Evolutionary conservation across 1,284 basidiomycete species (phyloP).

Genomic region (Boletus mariae): DNA sequence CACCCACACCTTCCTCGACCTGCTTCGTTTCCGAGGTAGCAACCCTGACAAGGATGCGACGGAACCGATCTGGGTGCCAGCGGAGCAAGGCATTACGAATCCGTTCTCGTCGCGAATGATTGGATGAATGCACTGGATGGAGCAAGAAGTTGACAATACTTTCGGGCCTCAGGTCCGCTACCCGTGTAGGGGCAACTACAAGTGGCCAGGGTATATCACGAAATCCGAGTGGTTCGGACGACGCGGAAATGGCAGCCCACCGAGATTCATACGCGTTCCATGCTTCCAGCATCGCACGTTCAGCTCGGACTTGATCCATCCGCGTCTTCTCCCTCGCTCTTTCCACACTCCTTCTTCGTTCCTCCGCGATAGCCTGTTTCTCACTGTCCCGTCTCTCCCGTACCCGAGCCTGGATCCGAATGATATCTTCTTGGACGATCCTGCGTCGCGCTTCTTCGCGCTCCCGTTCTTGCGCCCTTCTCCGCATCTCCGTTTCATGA

Average conservation of each 20-base stretch:
- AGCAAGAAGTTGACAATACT: slow-evolving; percentile 56
- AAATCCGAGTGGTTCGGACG: slow-evolving; percentile 50
- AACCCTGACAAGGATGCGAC: slow-evolving; percentile 51
- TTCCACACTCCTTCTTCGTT: slow-evolving; percentile 32
- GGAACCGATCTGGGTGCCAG: slow-evolving; percentile 78
- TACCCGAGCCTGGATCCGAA: slow-evolving; percentile 44
- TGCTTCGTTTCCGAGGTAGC: slow-evolving; percentile 48
- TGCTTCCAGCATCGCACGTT: slow-evolving; percentile 43
- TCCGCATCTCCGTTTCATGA: slow-evolving; percentile 43
- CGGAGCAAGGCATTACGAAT: slow-evolving; percentile 60
- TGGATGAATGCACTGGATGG: slow-evolving; percentile 56
- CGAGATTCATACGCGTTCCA: slow-evolving; percentile 60
- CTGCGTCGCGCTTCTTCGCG: slow-evolving; percentile 40
- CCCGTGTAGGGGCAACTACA: slow-evolving; percentile 37
- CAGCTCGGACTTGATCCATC: slow-evolving; percentile 37
- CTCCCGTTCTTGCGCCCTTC: slow-evolving; percentile 40
- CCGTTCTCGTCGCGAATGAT: slow-evolving; percentile 56
- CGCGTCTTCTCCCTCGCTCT: slow-evolving; percentile 32
- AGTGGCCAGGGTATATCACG: slow-evolving; percentile 69
- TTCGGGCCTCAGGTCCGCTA: slow-evolving; percentile 48
- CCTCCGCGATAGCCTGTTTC: slow-evolving; percentile 39
- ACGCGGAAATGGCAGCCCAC: slow-evolving; percentile 49
- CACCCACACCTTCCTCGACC: slow-evolving; percentile 66
- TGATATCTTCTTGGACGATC: slow-evolving; percentile 45
- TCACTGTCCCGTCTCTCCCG: slow-evolving; percentile 46